Base-by-base conservation (phyloP, 768 basidiomycete species). In the Termitomyces sp. region DNA sequence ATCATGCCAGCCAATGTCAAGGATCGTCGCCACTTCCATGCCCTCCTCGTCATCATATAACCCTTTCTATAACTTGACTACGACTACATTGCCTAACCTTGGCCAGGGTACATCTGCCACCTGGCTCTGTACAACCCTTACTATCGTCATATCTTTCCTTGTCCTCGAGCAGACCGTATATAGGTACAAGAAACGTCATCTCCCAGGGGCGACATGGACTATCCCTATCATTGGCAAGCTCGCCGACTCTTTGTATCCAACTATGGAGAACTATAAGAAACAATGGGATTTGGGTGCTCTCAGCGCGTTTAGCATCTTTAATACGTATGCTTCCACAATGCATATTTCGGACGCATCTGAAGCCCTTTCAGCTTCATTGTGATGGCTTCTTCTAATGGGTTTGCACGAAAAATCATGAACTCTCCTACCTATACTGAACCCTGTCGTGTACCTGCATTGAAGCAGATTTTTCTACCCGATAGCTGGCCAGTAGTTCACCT, bases 211-310 rank as follows among this genome's bases (percentile, higher is more conserved):
- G 45, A 79, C 72, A 68, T 98, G 94, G 95, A 96, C 93, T 13
- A 95, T 96, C 62, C 97, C 97, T 20, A 67, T 99, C 67, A 98
- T 99, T 55, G 97, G 97, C 57, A 94, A 95, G 73, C 97, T 98
- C 66, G 87, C 89, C 5, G 93, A 98, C 69, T 95, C 92, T 6
- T 76, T 96, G 76, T 83, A 88, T 63, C 97, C 97, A 13, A 87
- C 92, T 4, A 82, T 98, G 82, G 91, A 95, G 68, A 83, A 83
- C 40, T 99, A 99, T 79, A 90, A 88, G 79, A 82, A 80, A 63
- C 93, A 95, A 67, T 99, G 96, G 96, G 80, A 89, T 63, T 87
- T 88, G 2, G 95, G 96, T 98, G 87, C 87, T 14, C 81, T 99
- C 33, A 90, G 89, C 63, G 94, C 88, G 10, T 76, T 96, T 57